A percentile compares a stretch with the other conserved stretches of the same genome.
These are phyloP conservation scores for Phaeotremella skinneri DNA, from an alignment of 768 basidiomycete species.

Conservation along the genomic window DNA sequence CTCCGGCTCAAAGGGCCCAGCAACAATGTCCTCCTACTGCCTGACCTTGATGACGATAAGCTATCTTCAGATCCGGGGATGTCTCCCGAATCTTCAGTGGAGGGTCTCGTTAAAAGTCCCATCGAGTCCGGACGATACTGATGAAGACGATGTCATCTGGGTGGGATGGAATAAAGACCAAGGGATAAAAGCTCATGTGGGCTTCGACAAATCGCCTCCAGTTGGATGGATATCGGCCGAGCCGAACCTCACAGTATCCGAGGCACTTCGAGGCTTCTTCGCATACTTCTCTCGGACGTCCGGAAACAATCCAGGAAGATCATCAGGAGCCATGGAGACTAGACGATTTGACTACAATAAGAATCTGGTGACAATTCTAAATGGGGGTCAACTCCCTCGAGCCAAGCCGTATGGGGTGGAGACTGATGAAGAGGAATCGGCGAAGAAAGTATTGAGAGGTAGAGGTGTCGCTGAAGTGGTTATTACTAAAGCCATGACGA, in stretches of 20 bases:
- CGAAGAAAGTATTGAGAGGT: conserved; percentile 3
- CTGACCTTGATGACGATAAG: conserved; percentile 47
- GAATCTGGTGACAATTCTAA: conserved; percentile 29
- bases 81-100: conserved; percentile 47
- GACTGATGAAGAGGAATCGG: neutral
- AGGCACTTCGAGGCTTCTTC: conserved; percentile 48
- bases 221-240: conserved; percentile 22
- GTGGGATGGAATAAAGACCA: conserved; percentile 40
- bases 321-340: neutral
- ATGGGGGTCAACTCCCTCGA: conserved; percentile 30
- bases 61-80: conserved; percentile 45
- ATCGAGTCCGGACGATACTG: conserved; percentile 13
- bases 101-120: conserved; percentile 22
- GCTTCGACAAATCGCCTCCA: conserved; percentile 22
- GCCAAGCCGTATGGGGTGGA: conserved; percentile 12
- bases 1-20: conserved; percentile 37
- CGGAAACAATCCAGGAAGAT: neutral
- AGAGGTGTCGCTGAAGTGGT: neutral
- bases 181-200: conserved; percentile 35
- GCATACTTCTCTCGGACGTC: conserved; percentile 23
- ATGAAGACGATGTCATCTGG: conserved; percentile 38
- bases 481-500: conserved; percentile 11
- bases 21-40: conserved; percentile 48
- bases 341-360: conserved; percentile 26
- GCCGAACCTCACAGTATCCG: conserved; percentile 25